These are phyloP conservation scores for Helminthosporium solani DNA, from an alignment of 2,329 filamentous ascomycete species.

Conservation along the genomic window DNA sequence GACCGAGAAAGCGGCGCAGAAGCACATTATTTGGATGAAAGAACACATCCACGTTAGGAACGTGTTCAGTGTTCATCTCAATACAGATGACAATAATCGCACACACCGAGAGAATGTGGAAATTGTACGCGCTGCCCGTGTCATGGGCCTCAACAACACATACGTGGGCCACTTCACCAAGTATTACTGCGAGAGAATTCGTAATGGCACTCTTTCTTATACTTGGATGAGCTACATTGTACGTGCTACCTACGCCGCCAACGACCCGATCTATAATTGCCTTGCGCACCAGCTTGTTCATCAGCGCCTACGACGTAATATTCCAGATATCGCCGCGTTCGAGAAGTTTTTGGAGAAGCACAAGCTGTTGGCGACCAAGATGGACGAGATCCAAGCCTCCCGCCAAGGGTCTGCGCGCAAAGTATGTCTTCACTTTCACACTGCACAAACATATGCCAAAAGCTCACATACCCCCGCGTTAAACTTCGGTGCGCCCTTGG, in stretches of 20 bases:
- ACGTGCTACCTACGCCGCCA: constrained; percentile 13
- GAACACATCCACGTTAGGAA: constrained; percentile 22
- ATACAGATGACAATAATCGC: constrained; percentile 9
- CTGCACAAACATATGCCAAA: background rate
- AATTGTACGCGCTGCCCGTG: constrained; percentile 25
- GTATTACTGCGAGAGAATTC: constrained; percentile 29
- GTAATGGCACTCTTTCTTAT: constrained; percentile 11
- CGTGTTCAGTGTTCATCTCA: constrained; percentile 26
- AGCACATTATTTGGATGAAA: constrained; percentile 26
- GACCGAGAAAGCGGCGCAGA: constrained; percentile 15
- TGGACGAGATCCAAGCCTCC: background rate
- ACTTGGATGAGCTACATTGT: constrained; percentile 24
- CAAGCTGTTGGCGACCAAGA: background rate
- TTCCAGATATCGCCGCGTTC: background rate
- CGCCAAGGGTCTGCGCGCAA: background rate
- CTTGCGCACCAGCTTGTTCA: constrained; percentile 27
- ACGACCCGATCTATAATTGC: constrained; percentile 33
- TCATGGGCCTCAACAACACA: constrained; percentile 28
- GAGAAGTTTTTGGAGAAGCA: background rate
- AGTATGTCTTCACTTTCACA: background rate
- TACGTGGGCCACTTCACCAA: constrained; percentile 36
- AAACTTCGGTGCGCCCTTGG: no score
- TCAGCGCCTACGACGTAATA: background rate
- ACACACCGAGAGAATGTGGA: constrained; percentile 24
- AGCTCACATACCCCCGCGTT: no score